phyloP scores from a whole-genome alignment of 768 basidiomycete species.

The Termitomyces sp. region DNA sequence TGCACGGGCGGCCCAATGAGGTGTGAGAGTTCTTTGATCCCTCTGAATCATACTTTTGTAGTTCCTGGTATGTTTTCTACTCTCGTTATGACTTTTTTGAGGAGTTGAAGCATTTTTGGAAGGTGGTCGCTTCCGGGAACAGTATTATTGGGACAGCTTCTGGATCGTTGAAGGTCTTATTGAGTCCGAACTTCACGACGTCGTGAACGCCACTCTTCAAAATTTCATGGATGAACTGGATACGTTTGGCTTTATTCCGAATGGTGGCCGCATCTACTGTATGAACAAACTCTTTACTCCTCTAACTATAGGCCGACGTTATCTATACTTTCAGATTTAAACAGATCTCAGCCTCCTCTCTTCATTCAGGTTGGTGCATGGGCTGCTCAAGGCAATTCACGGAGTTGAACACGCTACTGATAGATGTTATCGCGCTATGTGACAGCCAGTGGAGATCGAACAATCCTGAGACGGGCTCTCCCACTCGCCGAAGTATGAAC shows the following conservation, averaged over 20 bases:
- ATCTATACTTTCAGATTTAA: slow-evolving; percentile 48
- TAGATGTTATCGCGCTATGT: slow-evolving; percentile 93
- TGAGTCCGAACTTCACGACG: slow-evolving; percentile 64
- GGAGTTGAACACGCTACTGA: neutral
- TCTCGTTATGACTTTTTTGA: neutral
- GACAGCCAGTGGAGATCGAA: slow-evolving; percentile 57
- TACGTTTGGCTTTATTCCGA: slow-evolving; percentile 85
- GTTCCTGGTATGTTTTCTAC: slow-evolving; percentile 57
- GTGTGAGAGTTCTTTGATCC: slow-evolving; percentile 85
- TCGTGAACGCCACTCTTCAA: slow-evolving; percentile 73
- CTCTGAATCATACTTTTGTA: slow-evolving; percentile 87
- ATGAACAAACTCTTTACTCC: slow-evolving; percentile 8
- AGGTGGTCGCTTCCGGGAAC: slow-evolving; percentile 75
- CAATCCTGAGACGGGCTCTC: slow-evolving; percentile 76
- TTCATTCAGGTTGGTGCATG: slow-evolving; percentile 61
- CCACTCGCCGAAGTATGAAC: slow-evolving; percentile 68
- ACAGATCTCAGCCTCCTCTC: slow-evolving; percentile 88
- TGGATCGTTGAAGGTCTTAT: slow-evolving; percentile 90
- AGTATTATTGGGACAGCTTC: slow-evolving; percentile 70
- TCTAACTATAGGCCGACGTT: slow-evolving; percentile 31
- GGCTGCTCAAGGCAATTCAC: neutral
- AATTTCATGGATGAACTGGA: slow-evolving; percentile 96
- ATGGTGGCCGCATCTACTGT: slow-evolving; percentile 92
- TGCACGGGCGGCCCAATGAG: slow-evolving; percentile 44
- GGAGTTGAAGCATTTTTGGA: neutral